Evolutionary conservation across 805 yeast genomes (phyloP).

Genomic region (Candida suzukii): DNA sequence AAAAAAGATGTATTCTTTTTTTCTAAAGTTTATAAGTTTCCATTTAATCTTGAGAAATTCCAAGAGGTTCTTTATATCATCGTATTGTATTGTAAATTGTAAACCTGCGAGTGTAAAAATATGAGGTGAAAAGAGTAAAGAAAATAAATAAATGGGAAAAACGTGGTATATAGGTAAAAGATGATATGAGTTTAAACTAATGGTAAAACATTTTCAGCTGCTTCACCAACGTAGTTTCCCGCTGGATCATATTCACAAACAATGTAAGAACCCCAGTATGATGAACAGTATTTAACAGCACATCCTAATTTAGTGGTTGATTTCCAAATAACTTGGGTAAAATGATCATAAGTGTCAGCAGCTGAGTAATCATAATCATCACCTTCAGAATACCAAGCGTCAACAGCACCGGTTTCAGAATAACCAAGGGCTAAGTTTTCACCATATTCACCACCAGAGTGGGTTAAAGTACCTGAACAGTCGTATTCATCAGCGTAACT

Average conservation of each 20-base stretch:
- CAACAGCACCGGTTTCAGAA: slow-evolving; percentile 48
- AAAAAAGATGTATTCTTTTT: no score
- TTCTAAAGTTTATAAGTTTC: no score
- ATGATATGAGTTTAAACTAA: no score
- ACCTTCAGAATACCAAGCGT: slow-evolving; percentile 74
- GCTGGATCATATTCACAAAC: slow-evolving; percentile 70
- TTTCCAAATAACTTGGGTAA: slow-evolving; percentile 77
- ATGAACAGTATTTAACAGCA: slow-evolving; percentile 54
- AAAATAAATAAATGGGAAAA: no score
- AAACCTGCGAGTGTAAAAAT: no score
- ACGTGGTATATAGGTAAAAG: no score
- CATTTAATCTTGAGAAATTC: no score
- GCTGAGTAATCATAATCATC: slow-evolving; percentile 40
- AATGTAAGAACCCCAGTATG: slow-evolving; percentile 44
- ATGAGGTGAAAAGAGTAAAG: no score
- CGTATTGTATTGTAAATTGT: no score
- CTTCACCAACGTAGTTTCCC: slow-evolving; percentile 58
- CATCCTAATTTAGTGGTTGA: slow-evolving; percentile 60
- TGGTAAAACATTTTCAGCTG: slow-evolving; percentile 28
- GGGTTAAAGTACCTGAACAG: slow-evolving; percentile 52
- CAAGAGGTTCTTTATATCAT: no score
- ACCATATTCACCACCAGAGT: slow-evolving; percentile 58
- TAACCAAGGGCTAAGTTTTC: slow-evolving; percentile 80
- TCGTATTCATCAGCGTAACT: slow-evolving; percentile 46
- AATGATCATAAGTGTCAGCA: slow-evolving; percentile 50